Base-by-base conservation (phyloP, 345 rosid genomes). In the Rhodamnia rubescens region DNA sequence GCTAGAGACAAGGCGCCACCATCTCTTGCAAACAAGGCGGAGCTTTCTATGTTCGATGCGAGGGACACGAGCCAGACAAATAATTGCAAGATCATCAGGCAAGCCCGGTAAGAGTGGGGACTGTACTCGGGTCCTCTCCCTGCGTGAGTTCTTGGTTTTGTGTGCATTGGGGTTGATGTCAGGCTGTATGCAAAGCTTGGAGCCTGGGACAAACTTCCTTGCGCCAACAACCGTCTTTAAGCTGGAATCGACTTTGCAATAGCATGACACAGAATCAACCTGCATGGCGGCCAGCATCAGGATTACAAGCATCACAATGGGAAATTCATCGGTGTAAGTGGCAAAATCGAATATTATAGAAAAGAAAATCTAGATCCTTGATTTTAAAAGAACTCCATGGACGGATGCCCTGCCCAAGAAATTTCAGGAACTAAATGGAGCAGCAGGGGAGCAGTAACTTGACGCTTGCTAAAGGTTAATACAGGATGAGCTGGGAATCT, bases 221-320 rank as follows among this genome's bases (percentile, higher is more conserved):
- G 98, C 98, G 87, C 96, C 99, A 8, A 91, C 99, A 86, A 96
- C 98, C 5, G 98, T 94, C 85, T 94, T 96, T 51, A 95, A 90
- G 54, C 99, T 96, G 40, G 98, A 87, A 90, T 97, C 99, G 85
- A 97, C 99, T 92, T 88, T 94, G 90, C 99, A 97, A 83, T 95
- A 95, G 88, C 99, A 97, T 83, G 98, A 95, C 82, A 94, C 97
- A 55, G 99, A 97, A 88, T 97, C 99, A 85, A 97, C 99, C 99
- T 97, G 93, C 91, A 90, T 88, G 27, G 27, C 21, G 18, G 24
- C 12, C 61, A 83, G 50, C 47, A 8, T 22, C 59, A 56, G 59
- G n/a, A 20, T 56, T 22, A 22, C 59, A 9, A 56, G 27, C 59
- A 56, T 22, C 27, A 56, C 22, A 56, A 56, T 9, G 59, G 24